Evolutionary conservation across 805 yeast genomes (phyloP), one percentile per base, ranked within the genome.

Genomic region (Barnettozyma botsteinii): DNA sequence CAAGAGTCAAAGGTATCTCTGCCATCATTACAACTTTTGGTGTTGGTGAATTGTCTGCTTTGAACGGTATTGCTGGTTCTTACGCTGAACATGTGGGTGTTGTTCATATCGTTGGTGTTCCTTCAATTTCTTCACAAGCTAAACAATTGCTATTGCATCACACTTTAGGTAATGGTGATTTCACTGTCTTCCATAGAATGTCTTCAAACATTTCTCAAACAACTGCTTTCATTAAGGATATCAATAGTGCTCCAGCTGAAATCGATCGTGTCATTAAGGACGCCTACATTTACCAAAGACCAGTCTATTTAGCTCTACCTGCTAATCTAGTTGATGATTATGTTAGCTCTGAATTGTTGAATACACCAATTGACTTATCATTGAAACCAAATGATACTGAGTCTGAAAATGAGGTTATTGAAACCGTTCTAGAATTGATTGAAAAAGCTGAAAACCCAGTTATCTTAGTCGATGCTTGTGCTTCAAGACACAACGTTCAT

Each of bases 71-170:
- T 58, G 95, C 89, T 33, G 95, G 95, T 53, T 71, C 93, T 38
- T 85, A 78, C 65, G 89, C 95, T 48, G 95, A 86, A 65, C 94
- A 85, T 65, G 89, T 86, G 47, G 93, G 93, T 53, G 63, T 85
- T 51, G 66, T 85, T 49, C 94, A 85, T 66, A 75, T 85, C 52
- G 95, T 85, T 32, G 95, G 95, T 60, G 84, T 83, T 42, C 95
- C 95, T 49, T 79, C 91, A 40, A 69, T 77, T 55, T 68, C 81
- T 24, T 75, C 94, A 29, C 86, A 81, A 60, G 76, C 81, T 50
- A 73, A 80, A 60, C 82, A 81, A 52, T 67, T 83, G 62, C 64
- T 84, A 56, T 69, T 84, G 61, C 94, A 84, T 63, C 94, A 84
- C 66, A 85, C 93, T 41, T 70, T 84, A 54, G 94, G 93, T 59